phyloP scores from a whole-genome alignment of 148 eudicot genomes.

The Amaranthus palmeri region DNA sequence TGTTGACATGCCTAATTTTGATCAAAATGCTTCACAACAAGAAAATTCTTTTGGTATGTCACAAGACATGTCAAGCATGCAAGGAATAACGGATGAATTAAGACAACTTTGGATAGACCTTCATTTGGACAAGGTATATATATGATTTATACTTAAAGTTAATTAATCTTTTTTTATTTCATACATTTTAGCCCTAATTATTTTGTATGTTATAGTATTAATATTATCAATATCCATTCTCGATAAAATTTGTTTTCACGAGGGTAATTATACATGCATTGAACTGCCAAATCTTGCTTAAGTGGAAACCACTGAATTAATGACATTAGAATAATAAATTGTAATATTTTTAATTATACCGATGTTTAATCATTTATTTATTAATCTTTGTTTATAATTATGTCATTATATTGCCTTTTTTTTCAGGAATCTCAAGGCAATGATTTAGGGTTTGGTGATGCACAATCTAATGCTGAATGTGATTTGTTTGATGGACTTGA shows the following conservation, averaged over 20 bases:
- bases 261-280: not conserved
- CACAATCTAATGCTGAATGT: not conserved
- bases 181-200: no score
- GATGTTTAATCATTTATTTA: not conserved
- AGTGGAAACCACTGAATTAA: no score
- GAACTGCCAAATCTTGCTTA: not conserved
- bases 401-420: no score
- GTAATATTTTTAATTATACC: no score
- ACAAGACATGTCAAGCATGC: constrained; percentile 10
- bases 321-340: no score
- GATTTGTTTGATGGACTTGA: constrained; percentile 2
- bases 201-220: no score
- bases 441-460: constrained; percentile 1
- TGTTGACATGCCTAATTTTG: not conserved
- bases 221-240: no score
- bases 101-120: constrained; percentile 6
- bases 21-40: constrained; percentile 2
- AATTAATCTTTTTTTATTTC: not conserved
- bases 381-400: not conserved
- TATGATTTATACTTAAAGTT: not conserved
- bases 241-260: no score
- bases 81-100: constrained; percentile 4
- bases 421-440: constrained; percentile 5
- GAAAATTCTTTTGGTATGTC: constrained; percentile 1
- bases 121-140: constrained; percentile 12